Evolutionary conservation across 2,329 filamentous ascomycete species (phyloP).

Genomic region (Fusarium sp.): DNA sequence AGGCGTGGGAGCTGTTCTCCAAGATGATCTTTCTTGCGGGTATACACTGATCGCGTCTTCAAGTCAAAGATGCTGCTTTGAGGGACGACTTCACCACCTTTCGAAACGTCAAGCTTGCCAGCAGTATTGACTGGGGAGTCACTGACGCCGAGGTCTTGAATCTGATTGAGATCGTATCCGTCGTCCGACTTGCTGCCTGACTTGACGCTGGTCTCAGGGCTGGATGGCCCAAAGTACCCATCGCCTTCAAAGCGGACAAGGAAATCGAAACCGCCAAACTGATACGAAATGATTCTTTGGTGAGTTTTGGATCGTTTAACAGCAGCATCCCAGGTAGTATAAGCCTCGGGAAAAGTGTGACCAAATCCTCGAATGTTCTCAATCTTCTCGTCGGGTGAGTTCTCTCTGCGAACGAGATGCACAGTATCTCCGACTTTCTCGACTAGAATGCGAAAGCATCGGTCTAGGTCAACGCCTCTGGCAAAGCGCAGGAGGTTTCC

Average conservation of each 20-base stretch:
- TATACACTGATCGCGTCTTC: conserved; percentile 55
- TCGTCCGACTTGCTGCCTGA: background rate
- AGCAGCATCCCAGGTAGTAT: conserved; percentile 71
- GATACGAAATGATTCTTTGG: conserved; percentile 71
- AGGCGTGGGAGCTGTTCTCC: conserved; percentile 56
- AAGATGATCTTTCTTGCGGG: conserved; percentile 43
- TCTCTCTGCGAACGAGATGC: conserved; percentile 73
- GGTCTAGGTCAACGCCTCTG: conserved; percentile 58
- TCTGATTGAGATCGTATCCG: background rate
- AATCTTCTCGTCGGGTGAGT: conserved; percentile 68
- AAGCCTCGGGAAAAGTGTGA: conserved; percentile 74
- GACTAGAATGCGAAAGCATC: conserved; percentile 69
- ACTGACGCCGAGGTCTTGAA: conserved; percentile 21
- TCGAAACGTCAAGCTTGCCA: conserved; percentile 23
- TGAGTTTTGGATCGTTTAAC: conserved; percentile 69
- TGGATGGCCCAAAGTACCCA: conserved; percentile 40
- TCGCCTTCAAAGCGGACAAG: conserved; percentile 49
- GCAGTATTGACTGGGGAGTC: background rate
- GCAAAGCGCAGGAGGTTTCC: conserved; percentile 71
- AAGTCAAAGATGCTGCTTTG: conserved; percentile 57
- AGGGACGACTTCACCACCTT: conserved; percentile 46
- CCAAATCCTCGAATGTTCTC: conserved; percentile 69
- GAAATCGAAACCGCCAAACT: conserved; percentile 58
- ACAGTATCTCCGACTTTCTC: conserved; percentile 67
- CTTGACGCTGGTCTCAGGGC: background rate